Evolutionary conservation across 768 basidiomycete species (phyloP).

Genomic region (Nidula microcarpa): DNA sequence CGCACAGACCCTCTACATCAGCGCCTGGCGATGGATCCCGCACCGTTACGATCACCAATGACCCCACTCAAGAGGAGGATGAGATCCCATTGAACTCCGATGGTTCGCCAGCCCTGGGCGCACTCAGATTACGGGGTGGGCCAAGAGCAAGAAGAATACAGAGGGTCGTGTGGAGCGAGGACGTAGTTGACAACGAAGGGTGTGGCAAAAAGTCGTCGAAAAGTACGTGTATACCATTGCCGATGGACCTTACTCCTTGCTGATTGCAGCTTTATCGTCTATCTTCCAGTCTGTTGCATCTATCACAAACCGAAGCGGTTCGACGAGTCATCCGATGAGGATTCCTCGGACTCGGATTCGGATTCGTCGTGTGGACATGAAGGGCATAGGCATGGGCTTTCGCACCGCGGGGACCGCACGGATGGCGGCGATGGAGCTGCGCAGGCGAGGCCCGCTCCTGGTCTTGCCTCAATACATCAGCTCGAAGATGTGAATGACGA

Average conservation of each 20-base stretch:
- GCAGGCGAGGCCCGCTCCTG: constrained; percentile 3
- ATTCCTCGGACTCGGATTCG: constrained; percentile 51
- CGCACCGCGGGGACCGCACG: constrained; percentile 3
- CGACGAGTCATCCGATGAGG: constrained; percentile 77
- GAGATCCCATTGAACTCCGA: constrained; percentile 11
- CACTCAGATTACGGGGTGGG: constrained; percentile 59
- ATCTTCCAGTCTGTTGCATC: constrained; percentile 82
- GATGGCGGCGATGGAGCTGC: constrained; percentile 6
- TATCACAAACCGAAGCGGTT: constrained; percentile 80
- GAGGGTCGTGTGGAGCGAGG: constrained; percentile 79
- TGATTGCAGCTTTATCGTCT: neutral
- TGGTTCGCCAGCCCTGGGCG: constrained; percentile 31
- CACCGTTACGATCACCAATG: constrained; percentile 44
- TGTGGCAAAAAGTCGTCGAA: constrained; percentile 90
- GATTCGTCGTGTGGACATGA: constrained; percentile 23
- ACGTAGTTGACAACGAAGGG: constrained; percentile 88
- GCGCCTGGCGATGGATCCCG: constrained; percentile 51
- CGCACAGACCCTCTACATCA: constrained; percentile 21
- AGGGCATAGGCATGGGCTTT: constrained; percentile 13
- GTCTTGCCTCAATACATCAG: constrained; percentile 14
- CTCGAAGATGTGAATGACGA: constrained; percentile 21
- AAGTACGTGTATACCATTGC: constrained; percentile 49
- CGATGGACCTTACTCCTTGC: neutral
- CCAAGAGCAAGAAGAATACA: constrained; percentile 36
- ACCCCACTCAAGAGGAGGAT: constrained; percentile 23